These are phyloP conservation scores for Penstemon newberryi DNA, from an alignment of 257 asterid genomes.

Conservation along the genomic window DNA sequence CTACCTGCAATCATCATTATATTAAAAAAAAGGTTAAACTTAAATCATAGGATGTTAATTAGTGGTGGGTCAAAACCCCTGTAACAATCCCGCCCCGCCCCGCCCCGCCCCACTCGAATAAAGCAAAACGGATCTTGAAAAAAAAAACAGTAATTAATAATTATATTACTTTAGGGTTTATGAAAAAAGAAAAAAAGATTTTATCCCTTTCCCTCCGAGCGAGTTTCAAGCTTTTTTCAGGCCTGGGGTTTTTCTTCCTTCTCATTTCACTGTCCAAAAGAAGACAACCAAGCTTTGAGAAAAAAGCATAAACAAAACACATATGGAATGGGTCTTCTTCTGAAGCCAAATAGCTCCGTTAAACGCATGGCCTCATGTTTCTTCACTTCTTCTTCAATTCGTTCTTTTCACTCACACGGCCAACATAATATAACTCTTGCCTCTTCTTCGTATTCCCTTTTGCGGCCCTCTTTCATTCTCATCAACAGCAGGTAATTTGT, in stretches of 20 bases:
- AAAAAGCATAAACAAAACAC: slow-evolving; percentile 4
- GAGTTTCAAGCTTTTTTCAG: background rate
- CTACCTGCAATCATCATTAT: too few species aligned
- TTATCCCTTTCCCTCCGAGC: background rate
- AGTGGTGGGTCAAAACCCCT: too few species aligned
- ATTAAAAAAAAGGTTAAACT: too few species aligned
- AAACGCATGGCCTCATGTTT: slow-evolving; percentile 59
- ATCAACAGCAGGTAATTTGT: slow-evolving; percentile 33
- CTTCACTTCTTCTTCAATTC: slow-evolving; percentile 30
- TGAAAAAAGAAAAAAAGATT: background rate
- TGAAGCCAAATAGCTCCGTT: slow-evolving; percentile 44
- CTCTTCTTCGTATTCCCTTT: slow-evolving; percentile 31
- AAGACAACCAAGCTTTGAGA: slow-evolving; percentile 11
- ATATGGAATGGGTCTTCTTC: slow-evolving; percentile 53
- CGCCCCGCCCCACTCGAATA: too few species aligned
- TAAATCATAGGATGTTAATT: too few species aligned
- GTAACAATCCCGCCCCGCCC: too few species aligned
- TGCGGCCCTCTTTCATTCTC: slow-evolving; percentile 35
- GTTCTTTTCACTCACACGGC: slow-evolving; percentile 35
- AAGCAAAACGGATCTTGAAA: too few species aligned
- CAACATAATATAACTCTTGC: slow-evolving; percentile 20
- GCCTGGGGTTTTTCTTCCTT: background rate
- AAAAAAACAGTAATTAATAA: too few species aligned
- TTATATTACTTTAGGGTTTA: slow-evolving; percentile 12
- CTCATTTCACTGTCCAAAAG: slow-evolving; percentile 19